Base-by-base conservation (phyloP, 2,329 filamentous ascomycete genomes). In the Aspergillus tubingensis region DNA sequence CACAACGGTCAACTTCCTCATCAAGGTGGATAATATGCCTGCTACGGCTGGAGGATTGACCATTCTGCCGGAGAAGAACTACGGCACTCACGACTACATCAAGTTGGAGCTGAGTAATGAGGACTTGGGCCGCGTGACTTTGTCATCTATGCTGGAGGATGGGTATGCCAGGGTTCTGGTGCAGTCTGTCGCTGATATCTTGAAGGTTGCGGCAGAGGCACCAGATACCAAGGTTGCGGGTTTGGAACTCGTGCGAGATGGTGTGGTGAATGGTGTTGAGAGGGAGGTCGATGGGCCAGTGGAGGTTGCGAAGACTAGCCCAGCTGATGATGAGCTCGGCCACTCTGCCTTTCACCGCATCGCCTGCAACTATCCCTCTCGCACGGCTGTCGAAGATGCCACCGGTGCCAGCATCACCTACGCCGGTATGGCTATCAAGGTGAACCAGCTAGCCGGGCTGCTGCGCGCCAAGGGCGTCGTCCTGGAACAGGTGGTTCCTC, bases 1-100 rank as follows among this genome's bases (percentile, higher is more conserved):
- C 21, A 58, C 56, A 17, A 58, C 51, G 56, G 56, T 58, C 15
- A 58, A 58, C 41, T 53, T 58, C 13, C 49, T 58, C 2, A 49
- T 53, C n/a, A 53, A 27, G 2, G 49, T 19, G 2, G 49, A 50
- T 8, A 17, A 2, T 15, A 44, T 19, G 17, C 10, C 41, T 13
- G 10, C 17, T 23, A 19, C 41, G 4, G 10, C 41, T 19, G 19
- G 41, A 44, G 19, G 41, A 23, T 44, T 23, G 19, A 44, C 10
- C 5, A 21, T 44, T 2, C 13, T 44, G 19, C 41, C 41, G 5
- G 41, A 44, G 41, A 44, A 44, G 41, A 44, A 44, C 4, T 44
- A 44, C 41, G 41, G 41, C 2, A 44, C 41, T 5, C 41, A 44
- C 6, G 41, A 44, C 13, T 44, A 44, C 23, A 44, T 44, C 41